Conservation (phyloP, 169 alveolate genomes). For the Plasmodium vivax region DNA sequence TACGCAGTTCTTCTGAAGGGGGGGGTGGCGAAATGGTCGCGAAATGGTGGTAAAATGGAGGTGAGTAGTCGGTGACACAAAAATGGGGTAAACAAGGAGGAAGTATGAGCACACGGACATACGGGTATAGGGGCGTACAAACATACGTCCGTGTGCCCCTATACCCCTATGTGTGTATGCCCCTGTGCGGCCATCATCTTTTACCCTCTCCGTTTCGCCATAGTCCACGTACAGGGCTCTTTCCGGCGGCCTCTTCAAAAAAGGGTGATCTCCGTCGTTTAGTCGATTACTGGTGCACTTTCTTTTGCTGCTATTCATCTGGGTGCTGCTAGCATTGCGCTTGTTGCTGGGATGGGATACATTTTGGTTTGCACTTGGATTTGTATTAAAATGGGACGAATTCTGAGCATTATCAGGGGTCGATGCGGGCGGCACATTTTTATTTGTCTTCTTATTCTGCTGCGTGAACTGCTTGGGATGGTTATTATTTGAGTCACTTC, state of each 20-base stretch:
- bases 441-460: neutral
- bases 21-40: neutral
- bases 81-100: neutral
- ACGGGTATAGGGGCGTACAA: neutral
- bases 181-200: neutral
- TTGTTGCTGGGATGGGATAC: neutral
- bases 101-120: neutral
- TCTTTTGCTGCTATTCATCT: neutral
- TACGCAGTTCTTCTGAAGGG: constrained; percentile 1
- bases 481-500: neutral
- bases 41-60: neutral
- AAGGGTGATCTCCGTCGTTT: neutral
- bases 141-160: neutral
- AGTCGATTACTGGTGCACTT: neutral
- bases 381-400: neutral
- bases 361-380: neutral
- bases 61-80: neutral
- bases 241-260: neutral
- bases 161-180: neutral
- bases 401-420: neutral
- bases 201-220: constrained; percentile 22
- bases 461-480: neutral
- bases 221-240: neutral
- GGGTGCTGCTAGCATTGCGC: neutral
- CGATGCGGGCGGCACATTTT: neutral